phyloP scores from a whole-genome alignment of 495 filamentous ascomycete genomes.

The Wilcoxina mikolae region DNA sequence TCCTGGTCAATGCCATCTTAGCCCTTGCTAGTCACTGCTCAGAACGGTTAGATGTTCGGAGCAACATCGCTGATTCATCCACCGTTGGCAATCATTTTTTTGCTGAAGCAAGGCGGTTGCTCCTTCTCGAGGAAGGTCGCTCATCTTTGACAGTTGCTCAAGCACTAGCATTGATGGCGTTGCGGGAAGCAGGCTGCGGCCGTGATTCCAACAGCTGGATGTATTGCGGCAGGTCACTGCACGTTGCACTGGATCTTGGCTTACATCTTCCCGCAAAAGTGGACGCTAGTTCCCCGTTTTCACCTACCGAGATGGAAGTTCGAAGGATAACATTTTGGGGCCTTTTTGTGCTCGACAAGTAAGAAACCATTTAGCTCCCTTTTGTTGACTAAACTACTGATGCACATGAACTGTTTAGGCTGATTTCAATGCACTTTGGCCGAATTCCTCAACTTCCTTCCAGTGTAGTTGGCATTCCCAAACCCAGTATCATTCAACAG shows the following conservation, averaged over 20 bases:
- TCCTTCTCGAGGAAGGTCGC: conserved; percentile 37
- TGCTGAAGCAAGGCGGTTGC: conserved; percentile 45
- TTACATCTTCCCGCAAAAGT: conserved; percentile 37
- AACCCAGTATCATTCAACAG: conserved; percentile 14
- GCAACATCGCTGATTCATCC: conserved; percentile 43
- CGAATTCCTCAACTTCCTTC: conserved; percentile 46
- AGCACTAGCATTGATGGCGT: conserved; percentile 60
- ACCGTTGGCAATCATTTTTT: conserved; percentile 65
- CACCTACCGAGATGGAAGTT: conserved; percentile 40
- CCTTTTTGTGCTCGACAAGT: conserved; percentile 56
- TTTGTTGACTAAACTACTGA: too few species aligned
- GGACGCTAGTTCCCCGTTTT: conserved; percentile 32
- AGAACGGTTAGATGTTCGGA: conserved; percentile 45
- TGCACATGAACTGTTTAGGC: conserved; percentile 36
- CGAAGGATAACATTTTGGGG: conserved; percentile 59
- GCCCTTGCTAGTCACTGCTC: conserved; percentile 63
- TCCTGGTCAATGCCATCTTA: conserved; percentile 62
- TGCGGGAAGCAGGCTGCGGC: conserved; percentile 48
- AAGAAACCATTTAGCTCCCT: conserved; percentile 21
- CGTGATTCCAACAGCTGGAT: conserved; percentile 52
- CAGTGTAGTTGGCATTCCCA: conserved; percentile 16
- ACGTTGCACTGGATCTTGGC: conserved; percentile 51
- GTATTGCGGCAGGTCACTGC: conserved; percentile 50
- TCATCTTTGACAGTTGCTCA: conserved; percentile 62
- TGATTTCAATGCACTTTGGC: conserved; percentile 49